Evolutionary conservation across 352 stramenopile species (phyloP), one percentile per base, ranked within the genome.

Genomic region (Hyaloperonospora arabidopsidis): DNA sequence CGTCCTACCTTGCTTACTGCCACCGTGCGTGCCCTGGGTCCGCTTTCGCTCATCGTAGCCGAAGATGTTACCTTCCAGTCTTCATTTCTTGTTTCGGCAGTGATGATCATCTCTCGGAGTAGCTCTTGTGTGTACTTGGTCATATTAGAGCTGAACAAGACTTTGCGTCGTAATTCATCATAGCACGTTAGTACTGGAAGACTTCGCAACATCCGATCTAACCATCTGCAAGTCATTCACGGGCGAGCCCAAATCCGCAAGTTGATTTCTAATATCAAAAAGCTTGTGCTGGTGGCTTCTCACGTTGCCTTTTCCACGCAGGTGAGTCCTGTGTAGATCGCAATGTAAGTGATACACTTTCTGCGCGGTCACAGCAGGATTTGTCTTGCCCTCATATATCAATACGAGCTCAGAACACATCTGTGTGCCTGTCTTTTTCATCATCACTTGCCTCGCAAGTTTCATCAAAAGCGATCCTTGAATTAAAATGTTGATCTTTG

Each of bases 381-480:
- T 8, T 29, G 3, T 7, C 21, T 55, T 59, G 1, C 57, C 52
- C 1, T 60, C 50, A 39, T 60, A 60, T 22, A 57, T 55, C 0
- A 8, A 38, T 15, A 1, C 15, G 2, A 60, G 29, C 15, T 52
- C 57, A 2, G 3, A 0, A 45, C 28, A 60, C 50, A 65, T 65
- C 22, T 56, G 50, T 0, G 57, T 65, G 1, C 45, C 51, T 19
- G 46, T 56, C 46, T 36, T 22, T 39, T 52, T 54, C n/a, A 7
- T 29, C 52, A 57, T 57, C n/a, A 57, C 39, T 19, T 57, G 45
- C 22, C 49, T 55, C 8, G 39, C 45, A 1, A 64, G 39, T 13
- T 12, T 34, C 44, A 51, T 58, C 8, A 50, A 55, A 2, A 56
- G 32, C 4, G 45, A 64, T 14, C 49, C 44, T 11, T 57, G 50